phyloP scores from a whole-genome alignment of 805 yeast genomes.

The Saturnispora besseyi region DNA sequence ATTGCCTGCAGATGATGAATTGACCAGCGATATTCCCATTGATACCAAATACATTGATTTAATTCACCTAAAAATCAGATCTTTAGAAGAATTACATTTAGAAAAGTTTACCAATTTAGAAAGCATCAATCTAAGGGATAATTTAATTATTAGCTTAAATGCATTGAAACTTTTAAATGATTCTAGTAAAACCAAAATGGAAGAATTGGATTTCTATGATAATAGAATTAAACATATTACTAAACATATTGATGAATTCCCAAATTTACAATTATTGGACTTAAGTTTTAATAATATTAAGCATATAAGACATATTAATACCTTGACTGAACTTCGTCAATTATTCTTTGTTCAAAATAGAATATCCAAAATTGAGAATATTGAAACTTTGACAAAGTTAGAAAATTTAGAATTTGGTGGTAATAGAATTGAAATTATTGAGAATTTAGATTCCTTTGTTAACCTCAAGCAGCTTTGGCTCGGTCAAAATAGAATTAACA shows the following conservation, averaged over 20 bases:
- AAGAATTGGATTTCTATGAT: conserved; percentile 84
- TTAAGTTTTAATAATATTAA: conserved; percentile 84
- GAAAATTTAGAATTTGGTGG: conserved; percentile 86
- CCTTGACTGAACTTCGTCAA: conserved; percentile 51
- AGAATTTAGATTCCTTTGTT: conserved; percentile 45
- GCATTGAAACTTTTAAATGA: conserved; percentile 53
- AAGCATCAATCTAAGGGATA: conserved; percentile 70
- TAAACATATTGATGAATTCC: conserved; percentile 52
- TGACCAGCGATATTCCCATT: conserved; percentile 46
- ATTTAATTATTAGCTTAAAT: conserved; percentile 63
- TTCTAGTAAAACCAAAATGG: conserved; percentile 37
- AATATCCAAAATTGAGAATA: conserved; percentile 60
- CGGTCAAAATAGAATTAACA: conserved; percentile 73
- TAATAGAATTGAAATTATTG: conserved; percentile 56
- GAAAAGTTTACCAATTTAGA: conserved; percentile 48
- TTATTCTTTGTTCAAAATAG: conserved; percentile 85
- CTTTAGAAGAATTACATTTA: conserved; percentile 53
- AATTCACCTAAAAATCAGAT: conserved; percentile 58
- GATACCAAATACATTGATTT: conserved; percentile 56
- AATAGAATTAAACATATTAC: conserved; percentile 84
- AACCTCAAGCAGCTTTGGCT: conserved; percentile 77
- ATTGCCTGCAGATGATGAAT: conserved; percentile 61
- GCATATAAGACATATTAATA: conserved; percentile 69
- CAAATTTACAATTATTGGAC: conserved; percentile 54
- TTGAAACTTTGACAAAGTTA: conserved; percentile 48